These are phyloP conservation scores for Candida verbasci DNA, from an alignment of 805 yeast species.

Conservation along the genomic window DNA sequence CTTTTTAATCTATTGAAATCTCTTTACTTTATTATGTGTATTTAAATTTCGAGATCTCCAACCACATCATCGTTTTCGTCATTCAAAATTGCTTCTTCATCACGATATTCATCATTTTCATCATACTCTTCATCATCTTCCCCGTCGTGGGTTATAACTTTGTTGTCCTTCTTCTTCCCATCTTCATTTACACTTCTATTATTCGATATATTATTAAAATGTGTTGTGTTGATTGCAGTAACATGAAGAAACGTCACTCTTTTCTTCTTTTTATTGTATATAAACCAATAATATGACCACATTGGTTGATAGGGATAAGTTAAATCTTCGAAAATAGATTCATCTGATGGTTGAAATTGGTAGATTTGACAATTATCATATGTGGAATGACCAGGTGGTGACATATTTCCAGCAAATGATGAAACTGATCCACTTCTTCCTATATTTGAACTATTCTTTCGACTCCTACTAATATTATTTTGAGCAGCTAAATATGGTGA, in stretches of 20 bases:
- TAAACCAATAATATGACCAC: conserved; percentile 87
- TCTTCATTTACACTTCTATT: conserved; percentile 9
- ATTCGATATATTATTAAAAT: conserved; percentile 27
- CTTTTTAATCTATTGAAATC: too few species aligned
- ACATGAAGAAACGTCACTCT: conserved; percentile 85
- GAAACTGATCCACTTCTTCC: conserved; percentile 8
- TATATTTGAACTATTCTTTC: conserved; percentile 23
- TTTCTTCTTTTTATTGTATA: conserved; percentile 85
- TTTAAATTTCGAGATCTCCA: conserved; percentile 35
- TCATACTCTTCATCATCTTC: conserved; percentile 22
- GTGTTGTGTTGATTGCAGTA: conserved; percentile 43
- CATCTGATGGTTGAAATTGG: conserved; percentile 59
- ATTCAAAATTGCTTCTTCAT: conserved; percentile 18
- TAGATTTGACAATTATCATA: conserved; percentile 54
- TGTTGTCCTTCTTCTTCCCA: conserved; percentile 8
- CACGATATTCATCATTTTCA: conserved; percentile 21
- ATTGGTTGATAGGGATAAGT: conserved; percentile 42
- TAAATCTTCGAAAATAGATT: conserved; percentile 57
- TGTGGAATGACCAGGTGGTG: conserved; percentile 8
- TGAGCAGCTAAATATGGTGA: conserved; percentile 16
- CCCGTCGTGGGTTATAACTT: conserved; percentile 11
- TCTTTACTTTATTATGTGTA: too few species aligned
- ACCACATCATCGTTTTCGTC: conserved; percentile 27
- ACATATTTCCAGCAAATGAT: conserved; percentile 13
- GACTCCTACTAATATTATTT: conserved; percentile 14